Base-by-base conservation (phyloP, 441 rosid genomes). In the Codiaeum variegatum region DNA sequence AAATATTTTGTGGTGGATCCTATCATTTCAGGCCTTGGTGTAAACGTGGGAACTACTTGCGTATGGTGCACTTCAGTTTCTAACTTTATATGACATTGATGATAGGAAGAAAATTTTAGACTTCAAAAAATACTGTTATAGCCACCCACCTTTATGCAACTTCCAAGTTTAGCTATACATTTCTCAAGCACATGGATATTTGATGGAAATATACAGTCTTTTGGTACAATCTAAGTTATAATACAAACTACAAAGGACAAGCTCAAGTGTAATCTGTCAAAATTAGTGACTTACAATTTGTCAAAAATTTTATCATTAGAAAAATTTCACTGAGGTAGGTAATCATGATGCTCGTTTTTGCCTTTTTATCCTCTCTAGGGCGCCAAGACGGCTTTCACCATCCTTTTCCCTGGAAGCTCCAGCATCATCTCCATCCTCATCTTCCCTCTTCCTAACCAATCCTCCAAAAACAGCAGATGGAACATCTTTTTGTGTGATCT, bases 391-490 rank as follows among this genome's bases (percentile, higher is more conserved):
- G 75, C 78, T 70, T 60, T 85, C 80, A 19, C 87, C 85, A 15
- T 86, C 91, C 49, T 81, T 84, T 15, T 86, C 91, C 58, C 80
- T 85, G 6, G 4, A 71, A 26, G 51, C 63, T 23, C 21, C 32
- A 18, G 51, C 44, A 31, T 67, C 72, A 5, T 80, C 87, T 31
- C 62, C 80, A 15, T 63, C 81, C 18, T 59, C 78, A 12, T 71
- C 78, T 4, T 86, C 95, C 77, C 97, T 91, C 88, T 88, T 95
- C 66, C 90, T 78, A 15, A 79, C 88, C 66, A 93, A 76, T 26
- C 97, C 97, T 55, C 97, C 98, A 34, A 88, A 92, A 2, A 94
- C 97, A 7, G 93, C 97, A 1, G 88, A 74, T 0, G 98, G 99
- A 32, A 94, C 96, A 24, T 90, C 96, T 67, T 84, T 94, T 70